Percentiles rank a stretch among this genome's conserved stretches.
Evolutionary conservation across 768 basidiomycete species (phyloP).

Genomic region (Leccinum ochraceum): DNA sequence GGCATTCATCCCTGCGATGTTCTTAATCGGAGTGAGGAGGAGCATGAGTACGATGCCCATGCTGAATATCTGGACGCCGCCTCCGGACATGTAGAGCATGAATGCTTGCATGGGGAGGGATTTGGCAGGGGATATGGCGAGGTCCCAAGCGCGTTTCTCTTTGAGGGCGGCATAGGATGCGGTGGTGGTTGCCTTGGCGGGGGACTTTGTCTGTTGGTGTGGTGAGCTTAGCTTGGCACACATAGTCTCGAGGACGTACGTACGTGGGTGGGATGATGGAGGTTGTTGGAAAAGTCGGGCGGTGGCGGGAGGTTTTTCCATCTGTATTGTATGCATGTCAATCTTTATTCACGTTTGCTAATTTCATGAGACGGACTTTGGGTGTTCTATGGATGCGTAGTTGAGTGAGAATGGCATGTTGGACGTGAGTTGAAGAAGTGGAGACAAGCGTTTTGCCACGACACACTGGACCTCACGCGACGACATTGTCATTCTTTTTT

Average conservation of each 20-base stretch:
- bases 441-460: no score
- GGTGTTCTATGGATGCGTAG: slow-evolving; percentile 34
- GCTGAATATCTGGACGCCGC: slow-evolving; percentile 94
- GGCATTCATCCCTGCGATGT: slow-evolving; percentile 73
- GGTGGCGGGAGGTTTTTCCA: slow-evolving; percentile 67
- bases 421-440: not conserved
- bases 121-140: slow-evolving; percentile 84
- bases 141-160: slow-evolving; percentile 81
- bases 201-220: slow-evolving; percentile 42
- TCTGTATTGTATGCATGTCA: slow-evolving; percentile 34
- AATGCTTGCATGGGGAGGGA: slow-evolving; percentile 95
- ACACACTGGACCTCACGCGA: no score
- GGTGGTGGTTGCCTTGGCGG: slow-evolving; percentile 38
- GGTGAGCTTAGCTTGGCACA: no score
- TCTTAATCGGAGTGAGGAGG: slow-evolving; percentile 83
- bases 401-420: slow-evolving; percentile 32
- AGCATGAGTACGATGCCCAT: slow-evolving; percentile 97
- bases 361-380: slow-evolving; percentile 18
- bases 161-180: slow-evolving; percentile 68
- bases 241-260: slow-evolving; percentile 1
- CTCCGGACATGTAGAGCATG: slow-evolving; percentile 99
- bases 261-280: slow-evolving; percentile 30
- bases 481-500: no score
- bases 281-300: slow-evolving; percentile 62
- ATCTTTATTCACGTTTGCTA: no score